These are phyloP conservation scores for Penicillium ochrochloron DNA, from an alignment of 495 filamentous ascomycete genomes.

Conservation along the genomic window DNA sequence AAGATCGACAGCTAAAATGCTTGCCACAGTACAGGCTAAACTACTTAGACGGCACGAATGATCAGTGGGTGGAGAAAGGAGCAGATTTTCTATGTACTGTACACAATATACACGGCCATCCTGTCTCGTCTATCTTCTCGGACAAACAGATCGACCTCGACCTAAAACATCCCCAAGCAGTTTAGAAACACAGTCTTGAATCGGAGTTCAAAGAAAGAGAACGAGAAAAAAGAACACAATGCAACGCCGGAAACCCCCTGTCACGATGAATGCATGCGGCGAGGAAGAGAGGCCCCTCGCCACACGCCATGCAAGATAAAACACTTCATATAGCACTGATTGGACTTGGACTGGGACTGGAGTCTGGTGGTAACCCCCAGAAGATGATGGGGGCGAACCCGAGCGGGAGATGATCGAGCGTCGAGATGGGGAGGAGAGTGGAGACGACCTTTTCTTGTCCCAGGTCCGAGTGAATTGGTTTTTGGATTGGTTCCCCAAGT, in stretches of 20 bases:
- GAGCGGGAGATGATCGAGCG: constrained; percentile 2
- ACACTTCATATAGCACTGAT: constrained; percentile 19
- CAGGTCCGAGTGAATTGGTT: background rate
- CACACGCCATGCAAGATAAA: constrained; percentile 38
- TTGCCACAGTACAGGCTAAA: no score
- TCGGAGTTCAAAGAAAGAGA: constrained; percentile 17
- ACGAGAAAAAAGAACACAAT: constrained; percentile 22
- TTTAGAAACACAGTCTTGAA: constrained; percentile 22
- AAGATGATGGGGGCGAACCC: background rate
- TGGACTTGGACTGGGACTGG: constrained; percentile 1
- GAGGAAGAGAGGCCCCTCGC: constrained; percentile 21
- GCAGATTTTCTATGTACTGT: constrained; percentile 41
- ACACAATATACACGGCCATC: constrained; percentile 37
- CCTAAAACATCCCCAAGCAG: constrained; percentile 11
- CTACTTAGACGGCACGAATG: background rate
- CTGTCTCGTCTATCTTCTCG: constrained; percentile 2
- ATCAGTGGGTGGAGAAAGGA: constrained; percentile 21
- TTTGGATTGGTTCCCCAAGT: background rate
- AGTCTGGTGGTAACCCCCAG: background rate
- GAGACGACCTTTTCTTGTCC: background rate
- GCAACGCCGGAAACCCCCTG: constrained; percentile 39
- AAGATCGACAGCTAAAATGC: background rate
- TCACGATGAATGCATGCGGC: constrained; percentile 32
- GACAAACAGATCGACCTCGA: constrained; percentile 3
- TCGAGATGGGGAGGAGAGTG: constrained; percentile 6